Evolutionary conservation across 805 yeast genomes (phyloP).

Genomic region (Yamadazyma takamatsuzukensis): DNA sequence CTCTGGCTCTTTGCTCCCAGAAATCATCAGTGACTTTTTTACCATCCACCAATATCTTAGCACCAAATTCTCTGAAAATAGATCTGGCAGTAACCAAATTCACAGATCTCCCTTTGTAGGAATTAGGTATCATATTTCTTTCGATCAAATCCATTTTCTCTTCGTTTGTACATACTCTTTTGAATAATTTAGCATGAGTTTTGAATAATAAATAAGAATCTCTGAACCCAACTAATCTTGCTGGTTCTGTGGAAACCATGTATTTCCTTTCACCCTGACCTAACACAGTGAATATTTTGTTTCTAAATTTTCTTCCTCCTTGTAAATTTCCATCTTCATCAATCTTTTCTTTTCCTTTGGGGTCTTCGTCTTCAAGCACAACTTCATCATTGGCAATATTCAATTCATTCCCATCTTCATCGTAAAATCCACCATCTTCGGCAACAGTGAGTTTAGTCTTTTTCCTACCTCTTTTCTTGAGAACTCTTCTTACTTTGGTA

Average conservation of each 20-base stretch:
- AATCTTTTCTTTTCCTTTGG: conserved; percentile 74
- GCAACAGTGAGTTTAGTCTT: conserved; percentile 33
- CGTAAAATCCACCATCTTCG: conserved; percentile 48
- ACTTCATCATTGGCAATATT: conserved; percentile 73
- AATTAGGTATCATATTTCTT: conserved; percentile 77
- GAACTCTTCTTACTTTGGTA: background rate
- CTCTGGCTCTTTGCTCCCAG: conserved; percentile 61
- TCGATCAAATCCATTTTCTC: conserved; percentile 82
- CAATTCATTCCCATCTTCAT: conserved; percentile 62
- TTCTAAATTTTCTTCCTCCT: conserved; percentile 73
- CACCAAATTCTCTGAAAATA: conserved; percentile 88
- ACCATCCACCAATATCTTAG: conserved; percentile 77
- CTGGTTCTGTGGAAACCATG: conserved; percentile 95
- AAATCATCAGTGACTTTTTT: conserved; percentile 82
- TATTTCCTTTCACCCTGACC: conserved; percentile 69
- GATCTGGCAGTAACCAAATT: conserved; percentile 89
- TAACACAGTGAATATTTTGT: conserved; percentile 60
- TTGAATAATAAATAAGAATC: conserved; percentile 89
- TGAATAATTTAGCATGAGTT: conserved; percentile 72
- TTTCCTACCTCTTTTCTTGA: conserved; percentile 42
- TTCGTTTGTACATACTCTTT: conserved; percentile 66
- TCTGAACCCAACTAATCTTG: conserved; percentile 89
- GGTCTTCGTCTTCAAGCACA: conserved; percentile 64
- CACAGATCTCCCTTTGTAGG: conserved; percentile 86
- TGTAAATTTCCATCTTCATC: conserved; percentile 60